Evolutionary conservation across 768 basidiomycete genomes (phyloP).

Genomic region (Mrakia blollopis): DNA sequence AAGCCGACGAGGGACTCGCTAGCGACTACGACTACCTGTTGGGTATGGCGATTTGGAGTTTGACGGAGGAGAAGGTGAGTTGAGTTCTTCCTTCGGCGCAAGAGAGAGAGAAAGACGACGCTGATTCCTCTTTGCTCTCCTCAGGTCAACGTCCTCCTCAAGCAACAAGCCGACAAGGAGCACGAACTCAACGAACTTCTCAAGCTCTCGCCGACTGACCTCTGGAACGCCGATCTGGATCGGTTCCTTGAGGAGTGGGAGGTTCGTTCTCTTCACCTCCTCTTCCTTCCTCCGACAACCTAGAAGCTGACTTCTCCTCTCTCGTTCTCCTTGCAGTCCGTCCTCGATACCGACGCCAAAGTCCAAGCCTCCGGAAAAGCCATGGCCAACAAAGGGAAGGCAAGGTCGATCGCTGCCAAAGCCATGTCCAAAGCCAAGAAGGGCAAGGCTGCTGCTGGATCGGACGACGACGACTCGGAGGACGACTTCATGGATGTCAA

Average conservation of each 20-base stretch:
- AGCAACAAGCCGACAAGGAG: constrained; percentile 78
- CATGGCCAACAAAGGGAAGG: constrained; percentile 49
- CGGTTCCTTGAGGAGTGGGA: constrained; percentile 77
- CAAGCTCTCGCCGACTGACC: constrained; percentile 66
- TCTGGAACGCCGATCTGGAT: constrained; percentile 90
- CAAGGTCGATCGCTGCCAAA: constrained; percentile 45
- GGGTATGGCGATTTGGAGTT: constrained; percentile 89
- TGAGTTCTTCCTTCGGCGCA: background rate
- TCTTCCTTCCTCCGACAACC: background rate
- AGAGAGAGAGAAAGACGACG: too few species aligned
- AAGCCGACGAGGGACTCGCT: constrained; percentile 48
- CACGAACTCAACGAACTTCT: constrained; percentile 70
- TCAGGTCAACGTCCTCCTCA: constrained; percentile 76
- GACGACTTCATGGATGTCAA: constrained; percentile 57
- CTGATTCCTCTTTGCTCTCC: background rate
- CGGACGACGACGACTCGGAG: constrained; percentile 48
- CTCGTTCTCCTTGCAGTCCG: constrained; percentile 42
- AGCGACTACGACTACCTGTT: constrained; percentile 89
- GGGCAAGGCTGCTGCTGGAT: constrained; percentile 39
- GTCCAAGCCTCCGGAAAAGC: constrained; percentile 34
- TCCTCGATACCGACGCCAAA: constrained; percentile 50
- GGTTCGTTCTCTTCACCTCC: constrained; percentile 49
- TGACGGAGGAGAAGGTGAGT: constrained; percentile 84
- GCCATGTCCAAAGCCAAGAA: constrained; percentile 49
- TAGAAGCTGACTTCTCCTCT: constrained; percentile 20